Percentiles rank a stretch among this genome's conserved stretches.
phyloP scores from a whole-genome alignment of 2,329 filamentous ascomycete species.

The Verticillium klebahnii region DNA sequence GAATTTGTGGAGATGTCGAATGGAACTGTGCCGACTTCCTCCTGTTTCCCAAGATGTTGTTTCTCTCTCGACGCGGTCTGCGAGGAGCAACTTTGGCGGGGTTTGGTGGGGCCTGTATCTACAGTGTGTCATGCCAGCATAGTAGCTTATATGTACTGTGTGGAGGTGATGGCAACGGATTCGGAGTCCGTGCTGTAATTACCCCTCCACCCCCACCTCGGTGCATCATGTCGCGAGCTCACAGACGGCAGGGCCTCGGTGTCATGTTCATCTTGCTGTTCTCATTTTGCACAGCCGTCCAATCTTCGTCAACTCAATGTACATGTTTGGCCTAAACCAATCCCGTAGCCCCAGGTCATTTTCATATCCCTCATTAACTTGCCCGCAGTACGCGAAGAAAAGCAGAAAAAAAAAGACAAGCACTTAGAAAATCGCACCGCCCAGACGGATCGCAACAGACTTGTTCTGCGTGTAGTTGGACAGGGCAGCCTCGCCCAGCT shows the following conservation, averaged over 20 bases:
- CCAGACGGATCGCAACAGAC: constrained; percentile 55
- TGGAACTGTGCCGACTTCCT: neutral
- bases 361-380: constrained; percentile 1
- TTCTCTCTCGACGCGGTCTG: neutral
- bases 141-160: too few relatives aligned
- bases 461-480: constrained; percentile 66
- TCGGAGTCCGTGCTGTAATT: neutral
- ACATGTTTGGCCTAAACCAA: constrained; percentile 10
- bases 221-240: neutral
- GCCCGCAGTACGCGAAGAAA: neutral
- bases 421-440: constrained; percentile 34
- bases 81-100: neutral
- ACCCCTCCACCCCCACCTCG: neutral
- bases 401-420: neutral
- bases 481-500: constrained; percentile 65
- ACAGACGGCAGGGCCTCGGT: neutral
- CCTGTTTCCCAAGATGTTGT: neutral
- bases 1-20: neutral
- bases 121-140: neutral
- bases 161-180: neutral
- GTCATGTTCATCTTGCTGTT: constrained; percentile 1
- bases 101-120: neutral
- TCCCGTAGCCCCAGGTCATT: constrained; percentile 5
- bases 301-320: constrained; percentile 11
- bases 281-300: neutral